Evolutionary conservation across 2,329 filamentous ascomycete species (phyloP), one percentile per base, ranked within the genome.

Genomic region (Arthrobotrys megalospora): DNA sequence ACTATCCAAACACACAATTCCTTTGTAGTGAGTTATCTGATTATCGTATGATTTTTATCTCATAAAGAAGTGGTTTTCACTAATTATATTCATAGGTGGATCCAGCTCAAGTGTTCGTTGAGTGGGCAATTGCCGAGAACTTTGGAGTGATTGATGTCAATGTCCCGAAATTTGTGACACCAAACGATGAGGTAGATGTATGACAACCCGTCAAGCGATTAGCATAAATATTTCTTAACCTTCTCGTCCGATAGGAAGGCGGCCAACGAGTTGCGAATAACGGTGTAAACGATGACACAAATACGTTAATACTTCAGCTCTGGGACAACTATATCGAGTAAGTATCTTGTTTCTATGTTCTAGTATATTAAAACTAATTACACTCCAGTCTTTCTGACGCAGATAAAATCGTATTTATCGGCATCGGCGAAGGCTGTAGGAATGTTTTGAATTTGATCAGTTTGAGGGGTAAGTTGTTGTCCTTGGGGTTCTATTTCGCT

Each of bases 251-350:
- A 14, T 85, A 85, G 34, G 88, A 88, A 80, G 85, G 84, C 64
- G 84, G 84, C 0, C 82, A 90, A 6, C 36, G 69, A 58, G 34
- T 75, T 16, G 24, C 45, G 6, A 69, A 53, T n/a, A 68, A 21
- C 14, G 60, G 16, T 7, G 34, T 60, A 11, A 43, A n/a, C 19
- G 53, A 80, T 32, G 71, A 70, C 19, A 52, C 58, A 24, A 76
- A 79, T 48, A 43, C 43, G 4, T 36, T 78, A 21, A 62, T 76
- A 63, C 90, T 89, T 77, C 98, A 97, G 82, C 86, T 99, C 12
- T 99, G 96, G 96, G 94, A 97, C 81, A 99, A 99, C 83, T 97
- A 97, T 82, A 90, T 99, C 19, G 93, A 97, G 86, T 89, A 84
- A 81, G 86, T 81, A 14, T 19, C 50, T 24, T 28, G 10, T 28